Evolutionary conservation across 192 early-diverging fungal genomes (phyloP).

Genomic region (Tieghemiomyces parasiticus): DNA sequence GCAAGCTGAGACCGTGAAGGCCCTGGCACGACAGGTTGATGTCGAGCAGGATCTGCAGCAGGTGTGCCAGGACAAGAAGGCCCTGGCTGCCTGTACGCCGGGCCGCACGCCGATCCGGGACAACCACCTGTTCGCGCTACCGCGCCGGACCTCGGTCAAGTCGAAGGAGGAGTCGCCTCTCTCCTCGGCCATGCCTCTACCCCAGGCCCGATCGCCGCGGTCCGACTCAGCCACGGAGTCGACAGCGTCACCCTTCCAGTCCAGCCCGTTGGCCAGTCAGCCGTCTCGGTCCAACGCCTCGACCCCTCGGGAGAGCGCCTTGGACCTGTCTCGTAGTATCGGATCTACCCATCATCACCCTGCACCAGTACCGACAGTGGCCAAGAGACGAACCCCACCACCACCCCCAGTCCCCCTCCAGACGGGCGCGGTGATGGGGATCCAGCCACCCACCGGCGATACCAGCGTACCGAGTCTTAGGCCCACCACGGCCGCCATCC

Average conservation of each 20-base stretch:
- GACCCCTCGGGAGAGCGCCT: too few species aligned
- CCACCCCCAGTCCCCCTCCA: too few species aligned
- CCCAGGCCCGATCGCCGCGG: too few species aligned
- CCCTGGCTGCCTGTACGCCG: not conserved
- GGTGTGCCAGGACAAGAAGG: not conserved
- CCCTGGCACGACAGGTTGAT: not conserved
- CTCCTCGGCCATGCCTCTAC: not conserved
- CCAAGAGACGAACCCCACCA: not conserved
- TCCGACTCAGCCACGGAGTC: too few species aligned
- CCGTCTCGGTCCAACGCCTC: too few species aligned
- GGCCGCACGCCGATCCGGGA: not conserved
- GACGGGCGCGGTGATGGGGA: not conserved
- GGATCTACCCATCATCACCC: not conserved
- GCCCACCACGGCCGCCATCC: too few species aligned
- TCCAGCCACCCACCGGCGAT: not conserved
- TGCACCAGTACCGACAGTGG: not conserved
- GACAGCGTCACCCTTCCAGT: too few species aligned
- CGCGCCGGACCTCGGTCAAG: not conserved
- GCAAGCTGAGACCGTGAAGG: not conserved
- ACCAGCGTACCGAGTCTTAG: too few species aligned
- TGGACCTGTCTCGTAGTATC: too few species aligned
- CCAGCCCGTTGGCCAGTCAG: too few species aligned
- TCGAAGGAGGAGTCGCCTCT: not conserved
- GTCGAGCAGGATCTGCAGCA: not conserved
- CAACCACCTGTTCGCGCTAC: not conserved